phyloP scores from a whole-genome alignment of 345 rosid species.

The Syzygium grande region DNA sequence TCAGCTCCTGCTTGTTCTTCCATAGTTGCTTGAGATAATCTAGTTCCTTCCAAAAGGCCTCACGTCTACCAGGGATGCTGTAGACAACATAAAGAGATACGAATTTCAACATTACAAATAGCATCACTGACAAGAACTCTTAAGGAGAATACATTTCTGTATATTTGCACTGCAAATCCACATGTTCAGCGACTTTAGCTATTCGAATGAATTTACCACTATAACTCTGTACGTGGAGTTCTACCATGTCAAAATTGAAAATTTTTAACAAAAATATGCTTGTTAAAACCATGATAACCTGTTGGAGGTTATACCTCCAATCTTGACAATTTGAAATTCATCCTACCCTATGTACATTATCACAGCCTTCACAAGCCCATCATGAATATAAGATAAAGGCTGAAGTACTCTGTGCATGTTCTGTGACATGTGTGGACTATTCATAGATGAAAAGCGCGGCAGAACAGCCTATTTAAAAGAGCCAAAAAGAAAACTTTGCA shows the following conservation, averaged over 20 bases:
- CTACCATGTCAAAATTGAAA: neutral
- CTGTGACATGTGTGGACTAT: neutral
- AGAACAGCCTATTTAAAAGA: neutral
- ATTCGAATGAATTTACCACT: neutral
- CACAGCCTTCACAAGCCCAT: neutral
- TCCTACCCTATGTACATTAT: neutral
- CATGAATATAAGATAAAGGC: neutral
- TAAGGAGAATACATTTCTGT: neutral
- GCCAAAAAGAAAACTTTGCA: neutral
- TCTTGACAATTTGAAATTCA: neutral
- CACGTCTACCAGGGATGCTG: conserved; percentile 31
- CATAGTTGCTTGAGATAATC: conserved; percentile 21
- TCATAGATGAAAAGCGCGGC: neutral
- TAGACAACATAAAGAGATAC: neutral
- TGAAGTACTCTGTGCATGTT: neutral
- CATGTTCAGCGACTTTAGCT: neutral
- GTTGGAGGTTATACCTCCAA: neutral
- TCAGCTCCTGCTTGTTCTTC: conserved; percentile 32
- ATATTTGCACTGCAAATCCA: neutral
- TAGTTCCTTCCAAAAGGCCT: conserved; percentile 41
- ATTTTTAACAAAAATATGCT: neutral
- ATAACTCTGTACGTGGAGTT: neutral
- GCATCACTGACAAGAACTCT: neutral
- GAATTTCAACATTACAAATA: neutral
- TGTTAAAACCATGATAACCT: neutral